Percentiles rank a stretch among this genome's conserved stretches.
These are phyloP conservation scores for Schoenoplectus tabernaemontani DNA, from an alignment of 202 grass and related monocot species.

Conservation along the genomic window DNA sequence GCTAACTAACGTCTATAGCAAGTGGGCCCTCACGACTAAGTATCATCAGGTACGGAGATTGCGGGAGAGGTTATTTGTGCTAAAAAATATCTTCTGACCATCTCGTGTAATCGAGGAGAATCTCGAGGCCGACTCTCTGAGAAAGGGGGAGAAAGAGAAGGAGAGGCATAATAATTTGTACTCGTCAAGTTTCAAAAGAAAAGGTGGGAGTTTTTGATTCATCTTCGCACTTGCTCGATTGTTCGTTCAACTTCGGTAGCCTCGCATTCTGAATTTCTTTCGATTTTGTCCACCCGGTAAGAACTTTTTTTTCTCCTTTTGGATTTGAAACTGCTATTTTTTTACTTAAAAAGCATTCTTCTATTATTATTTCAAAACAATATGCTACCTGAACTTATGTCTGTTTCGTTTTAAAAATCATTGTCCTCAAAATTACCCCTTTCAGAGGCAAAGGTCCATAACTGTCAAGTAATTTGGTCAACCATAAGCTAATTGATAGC, in stretches of 20 bases:
- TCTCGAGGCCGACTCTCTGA: background rate
- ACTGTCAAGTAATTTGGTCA: background rate
- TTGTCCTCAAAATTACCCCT: background rate
- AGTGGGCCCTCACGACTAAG: background rate
- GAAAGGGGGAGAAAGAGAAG: background rate
- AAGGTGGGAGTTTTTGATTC: background rate
- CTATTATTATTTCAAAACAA: background rate
- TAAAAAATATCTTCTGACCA: background rate
- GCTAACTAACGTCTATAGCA: background rate
- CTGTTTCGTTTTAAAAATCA: background rate
- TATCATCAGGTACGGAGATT: background rate
- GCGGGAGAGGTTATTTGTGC: background rate
- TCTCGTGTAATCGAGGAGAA: background rate
- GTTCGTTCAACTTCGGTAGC: background rate
- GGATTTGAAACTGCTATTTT: background rate
- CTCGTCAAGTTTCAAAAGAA: background rate
- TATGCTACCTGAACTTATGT: background rate
- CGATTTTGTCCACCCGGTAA: background rate
- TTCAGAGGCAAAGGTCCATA: background rate
- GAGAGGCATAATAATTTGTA: background rate
- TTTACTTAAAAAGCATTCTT: background rate
- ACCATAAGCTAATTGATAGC: background rate
- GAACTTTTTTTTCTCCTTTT: background rate
- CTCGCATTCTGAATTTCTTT: background rate
- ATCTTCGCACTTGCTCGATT: background rate